phyloP scores from a whole-genome alignment of 2,329 filamentous ascomycete species.

The Blastomyces parvus region DNA sequence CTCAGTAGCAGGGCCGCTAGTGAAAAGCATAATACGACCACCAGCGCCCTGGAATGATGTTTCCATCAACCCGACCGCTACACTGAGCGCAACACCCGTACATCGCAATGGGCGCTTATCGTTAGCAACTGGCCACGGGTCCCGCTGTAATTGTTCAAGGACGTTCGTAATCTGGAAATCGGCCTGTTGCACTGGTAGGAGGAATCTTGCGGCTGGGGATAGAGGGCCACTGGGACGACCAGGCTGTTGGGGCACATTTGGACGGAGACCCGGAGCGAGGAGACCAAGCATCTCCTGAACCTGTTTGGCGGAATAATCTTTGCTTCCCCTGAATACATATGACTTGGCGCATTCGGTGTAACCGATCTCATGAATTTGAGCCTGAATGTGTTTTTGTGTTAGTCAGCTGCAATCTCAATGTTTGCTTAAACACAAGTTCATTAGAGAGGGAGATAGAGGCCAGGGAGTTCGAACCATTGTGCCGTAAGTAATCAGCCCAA shows the following conservation, averaged over 20 bases:
- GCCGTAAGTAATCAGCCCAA: conserved; percentile 60
- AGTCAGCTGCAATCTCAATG: conserved; percentile 2
- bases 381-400: conserved; percentile 39
- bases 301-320: conserved; percentile 96
- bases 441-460: background rate
- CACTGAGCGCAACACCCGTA: conserved; percentile 91
- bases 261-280: conserved; percentile 60
- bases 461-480: conserved; percentile 61
- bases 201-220: conserved; percentile 77
- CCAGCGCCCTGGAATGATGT: conserved; percentile 93
- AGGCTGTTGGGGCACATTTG: conserved; percentile 61
- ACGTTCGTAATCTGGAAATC: conserved; percentile 97
- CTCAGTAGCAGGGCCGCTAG: conserved; percentile 88
- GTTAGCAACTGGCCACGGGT: conserved; percentile 93
- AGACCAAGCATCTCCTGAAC: conserved; percentile 99
- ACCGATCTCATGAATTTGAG: conserved; percentile 94
- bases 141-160: conserved; percentile 87
- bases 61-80: conserved; percentile 85
- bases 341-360: conserved; percentile 98
- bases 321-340: conserved; percentile 94
- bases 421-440: background rate
- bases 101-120: conserved; percentile 85
- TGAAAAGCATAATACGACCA: conserved; percentile 93
- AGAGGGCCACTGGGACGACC: conserved; percentile 65
- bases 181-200: conserved; percentile 87